These are phyloP conservation scores for Alternaria ethzedia DNA, from an alignment of 2,329 filamentous ascomycete genomes.

Conservation along the genomic window DNA sequence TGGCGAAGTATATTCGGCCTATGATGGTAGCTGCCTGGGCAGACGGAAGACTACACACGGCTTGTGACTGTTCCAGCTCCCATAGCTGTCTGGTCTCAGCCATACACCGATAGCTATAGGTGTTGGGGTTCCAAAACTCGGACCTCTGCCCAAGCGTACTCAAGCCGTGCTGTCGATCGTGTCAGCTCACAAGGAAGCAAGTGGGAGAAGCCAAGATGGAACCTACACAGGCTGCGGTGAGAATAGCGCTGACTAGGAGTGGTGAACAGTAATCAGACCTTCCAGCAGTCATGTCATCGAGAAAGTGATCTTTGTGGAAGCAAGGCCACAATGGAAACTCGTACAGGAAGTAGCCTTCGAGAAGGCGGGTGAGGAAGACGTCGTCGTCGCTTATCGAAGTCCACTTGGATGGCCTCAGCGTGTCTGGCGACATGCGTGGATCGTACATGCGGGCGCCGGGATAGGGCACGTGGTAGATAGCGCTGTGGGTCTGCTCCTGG, in stretches of 20 bases:
- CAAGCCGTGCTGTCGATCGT: neutral
- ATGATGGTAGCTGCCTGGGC: conserved; percentile 6
- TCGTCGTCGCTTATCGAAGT: conserved; percentile 10
- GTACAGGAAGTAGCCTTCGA: conserved; percentile 14
- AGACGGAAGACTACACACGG: neutral
- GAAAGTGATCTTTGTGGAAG: conserved; percentile 21
- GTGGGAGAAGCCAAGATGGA: neutral
- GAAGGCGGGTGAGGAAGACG: conserved; percentile 8
- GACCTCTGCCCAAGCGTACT: neutral
- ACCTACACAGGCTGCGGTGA: conserved; percentile 15
- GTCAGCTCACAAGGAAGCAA: neutral
- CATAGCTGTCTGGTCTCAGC: conserved; percentile 4
- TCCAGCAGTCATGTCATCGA: conserved; percentile 13
- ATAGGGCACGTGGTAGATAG: conserved; percentile 4
- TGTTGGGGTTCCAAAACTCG: conserved; percentile 11
- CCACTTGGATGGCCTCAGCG: conserved; percentile 9
- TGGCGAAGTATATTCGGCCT: conserved; percentile 4
- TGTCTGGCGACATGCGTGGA: neutral
- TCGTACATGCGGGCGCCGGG: conserved; percentile 9
- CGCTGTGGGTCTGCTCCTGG: neutral
- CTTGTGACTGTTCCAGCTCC: conserved; percentile 1
- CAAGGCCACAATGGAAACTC: conserved; percentile 8
- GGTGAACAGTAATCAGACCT: conserved; percentile 12
- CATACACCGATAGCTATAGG: conserved; percentile 1
- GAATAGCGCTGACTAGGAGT: conserved; percentile 11